Evolutionary conservation across 164 flowering plant species (phyloP).

Genomic region (Nelumbo lutea): DNA sequence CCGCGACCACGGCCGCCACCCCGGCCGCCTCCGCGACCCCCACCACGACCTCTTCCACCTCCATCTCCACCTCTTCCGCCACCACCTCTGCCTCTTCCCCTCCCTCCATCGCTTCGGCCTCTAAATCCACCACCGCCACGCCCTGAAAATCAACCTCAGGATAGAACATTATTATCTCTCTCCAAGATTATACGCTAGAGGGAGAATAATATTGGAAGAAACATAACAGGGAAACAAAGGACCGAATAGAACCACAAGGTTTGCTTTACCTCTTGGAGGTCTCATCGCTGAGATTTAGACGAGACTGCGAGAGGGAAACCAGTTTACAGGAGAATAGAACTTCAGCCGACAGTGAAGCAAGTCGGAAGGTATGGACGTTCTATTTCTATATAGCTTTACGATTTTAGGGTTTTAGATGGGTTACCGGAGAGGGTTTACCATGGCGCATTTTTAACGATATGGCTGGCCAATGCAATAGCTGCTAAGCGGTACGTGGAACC

Average conservation of each 20-base stretch:
- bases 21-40: constrained; percentile 47
- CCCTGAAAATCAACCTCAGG: too few species aligned
- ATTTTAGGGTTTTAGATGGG: too few species aligned
- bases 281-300: constrained; percentile 14
- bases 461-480: too few species aligned
- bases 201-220: background rate
- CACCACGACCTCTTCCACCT: constrained; percentile 42
- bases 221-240: background rate
- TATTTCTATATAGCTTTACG: too few species aligned
- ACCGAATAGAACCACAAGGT: background rate
- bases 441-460: too few species aligned
- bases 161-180: too few species aligned
- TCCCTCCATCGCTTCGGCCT: background rate
- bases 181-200: too few species aligned
- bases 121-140: too few species aligned
- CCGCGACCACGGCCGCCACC: background rate
- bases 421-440: too few species aligned
- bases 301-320: background rate
- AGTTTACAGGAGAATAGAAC: background rate
- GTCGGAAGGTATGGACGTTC: too few species aligned
- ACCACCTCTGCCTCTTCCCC: constrained; percentile 11
- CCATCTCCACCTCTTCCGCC: constrained; percentile 30
- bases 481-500: too few species aligned
- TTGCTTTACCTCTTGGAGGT: constrained; percentile 26
- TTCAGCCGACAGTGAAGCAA: background rate